Evolutionary conservation across 768 basidiomycete species (phyloP).

Genomic region (Mycena venus): DNA sequence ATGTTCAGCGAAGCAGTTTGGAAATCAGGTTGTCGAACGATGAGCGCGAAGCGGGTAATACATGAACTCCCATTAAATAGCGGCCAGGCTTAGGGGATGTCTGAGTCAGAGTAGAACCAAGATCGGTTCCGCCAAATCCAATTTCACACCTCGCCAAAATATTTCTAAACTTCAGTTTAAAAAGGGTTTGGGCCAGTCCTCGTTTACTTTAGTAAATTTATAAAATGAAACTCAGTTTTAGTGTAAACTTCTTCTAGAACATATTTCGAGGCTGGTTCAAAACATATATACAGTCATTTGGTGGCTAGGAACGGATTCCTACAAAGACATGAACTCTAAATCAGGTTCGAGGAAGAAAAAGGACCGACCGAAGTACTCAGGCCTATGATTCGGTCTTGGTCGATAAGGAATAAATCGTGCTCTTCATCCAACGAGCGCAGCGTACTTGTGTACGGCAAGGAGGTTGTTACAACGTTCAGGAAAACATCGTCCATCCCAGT

Average conservation of each 20-base stretch:
- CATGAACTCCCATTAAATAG: no score
- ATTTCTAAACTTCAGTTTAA: no score
- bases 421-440: not conserved
- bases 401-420: slow-evolving; percentile 1
- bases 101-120: not conserved
- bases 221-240: no score
- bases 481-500: not conserved
- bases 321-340: not conserved
- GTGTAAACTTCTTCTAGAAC: no score
- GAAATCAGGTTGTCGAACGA: no score
- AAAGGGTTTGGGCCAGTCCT: no score
- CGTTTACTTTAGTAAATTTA: no score
- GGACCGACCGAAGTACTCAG: not conserved
- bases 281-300: slow-evolving; percentile 1
- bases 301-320: not conserved
- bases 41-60: no score
- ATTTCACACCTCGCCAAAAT: not conserved
- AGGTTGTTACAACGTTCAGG: not conserved
- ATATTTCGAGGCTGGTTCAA: not conserved
- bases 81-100: no score
- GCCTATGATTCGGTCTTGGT: slow-evolving; percentile 7
- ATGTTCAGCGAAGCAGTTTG: not conserved
- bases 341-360: not conserved
- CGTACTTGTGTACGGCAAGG: slow-evolving; percentile 9
- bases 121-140: not conserved